Evolutionary conservation across 2,329 filamentous ascomycete species (phyloP).

Genomic region (Pezizomycotina sp.): DNA sequence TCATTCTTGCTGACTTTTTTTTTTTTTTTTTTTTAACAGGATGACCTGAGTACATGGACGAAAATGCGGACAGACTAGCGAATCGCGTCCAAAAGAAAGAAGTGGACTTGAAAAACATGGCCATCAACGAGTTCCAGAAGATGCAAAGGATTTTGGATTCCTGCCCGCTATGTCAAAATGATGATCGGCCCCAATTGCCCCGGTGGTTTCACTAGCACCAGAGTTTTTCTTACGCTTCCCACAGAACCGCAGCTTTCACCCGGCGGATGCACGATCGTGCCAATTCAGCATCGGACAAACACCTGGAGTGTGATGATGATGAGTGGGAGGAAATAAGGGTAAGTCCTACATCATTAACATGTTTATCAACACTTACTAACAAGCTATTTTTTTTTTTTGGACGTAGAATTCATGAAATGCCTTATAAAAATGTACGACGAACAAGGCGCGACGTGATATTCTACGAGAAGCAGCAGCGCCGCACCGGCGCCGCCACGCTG

Average conservation of each 20-base stretch:
- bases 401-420: conserved; percentile 83
- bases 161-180: conserved; percentile 84
- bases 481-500: conserved; percentile 62
- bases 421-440: conserved; percentile 88
- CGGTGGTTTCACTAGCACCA: conserved; percentile 73
- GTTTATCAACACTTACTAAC: neutral
- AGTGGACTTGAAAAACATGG: conserved; percentile 68
- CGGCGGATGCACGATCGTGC: conserved; percentile 74
- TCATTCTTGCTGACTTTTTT: too few relatives aligned
- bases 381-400: conserved; percentile 2
- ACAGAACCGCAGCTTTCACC: conserved; percentile 69
- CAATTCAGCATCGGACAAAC: conserved; percentile 71
- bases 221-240: conserved; percentile 72
- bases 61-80: conserved; percentile 82
- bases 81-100: conserved; percentile 76
- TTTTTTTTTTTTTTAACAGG: too few relatives aligned
- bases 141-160: conserved; percentile 71
- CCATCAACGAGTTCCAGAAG: conserved; percentile 77
- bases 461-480: conserved; percentile 91
- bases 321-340: conserved; percentile 92
- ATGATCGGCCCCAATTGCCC: conserved; percentile 65
- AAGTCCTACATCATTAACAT: conserved; percentile 6
- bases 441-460: conserved; percentile 81
- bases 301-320: conserved; percentile 96
- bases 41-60: conserved; percentile 96